These are phyloP conservation scores for Vaccinium vitisidaea DNA, from an alignment of 148 eudicot species.

Conservation along the genomic window DNA sequence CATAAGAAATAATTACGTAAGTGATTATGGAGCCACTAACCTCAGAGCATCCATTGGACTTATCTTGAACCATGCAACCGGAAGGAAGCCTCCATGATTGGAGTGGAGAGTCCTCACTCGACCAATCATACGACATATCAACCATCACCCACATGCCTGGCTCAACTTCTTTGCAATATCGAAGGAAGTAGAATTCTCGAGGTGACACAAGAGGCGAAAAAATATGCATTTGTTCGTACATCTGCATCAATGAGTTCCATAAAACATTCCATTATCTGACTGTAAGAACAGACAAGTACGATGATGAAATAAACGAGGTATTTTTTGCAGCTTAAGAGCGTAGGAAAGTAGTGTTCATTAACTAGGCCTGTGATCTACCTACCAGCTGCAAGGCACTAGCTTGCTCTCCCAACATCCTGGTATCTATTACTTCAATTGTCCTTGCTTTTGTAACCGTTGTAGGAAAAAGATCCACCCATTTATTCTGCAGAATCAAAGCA, in stretches of 20 bases:
- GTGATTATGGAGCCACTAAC: slow-evolving; percentile 18
- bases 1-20: background rate
- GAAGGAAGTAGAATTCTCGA: slow-evolving; percentile 46
- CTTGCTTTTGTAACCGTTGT: slow-evolving; percentile 30
- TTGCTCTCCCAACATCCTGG: slow-evolving; percentile 27
- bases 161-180: slow-evolving; percentile 39
- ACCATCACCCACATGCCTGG: slow-evolving; percentile 41
- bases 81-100: slow-evolving; percentile 58
- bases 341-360: background rate
- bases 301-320: background rate
- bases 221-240: slow-evolving; percentile 45
- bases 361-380: background rate
- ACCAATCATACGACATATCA: slow-evolving; percentile 42
- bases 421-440: slow-evolving; percentile 31
- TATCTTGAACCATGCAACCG: slow-evolving; percentile 52
- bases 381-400: slow-evolving; percentile 46
- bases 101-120: slow-evolving; percentile 19
- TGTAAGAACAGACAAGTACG: background rate
- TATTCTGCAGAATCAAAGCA: slow-evolving; percentile 36
- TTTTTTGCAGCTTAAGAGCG: background rate
- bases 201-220: slow-evolving; percentile 46
- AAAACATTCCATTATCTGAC: background rate
- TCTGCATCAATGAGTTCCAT: slow-evolving; percentile 29
- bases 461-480: slow-evolving; percentile 55
- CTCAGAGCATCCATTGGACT: slow-evolving; percentile 37